A percentile compares a stretch with the other conserved stretches of the same genome.
These are phyloP conservation scores for Cercospora zeina DNA, from an alignment of 2,329 filamentous ascomycete species.

Conservation along the genomic window DNA sequence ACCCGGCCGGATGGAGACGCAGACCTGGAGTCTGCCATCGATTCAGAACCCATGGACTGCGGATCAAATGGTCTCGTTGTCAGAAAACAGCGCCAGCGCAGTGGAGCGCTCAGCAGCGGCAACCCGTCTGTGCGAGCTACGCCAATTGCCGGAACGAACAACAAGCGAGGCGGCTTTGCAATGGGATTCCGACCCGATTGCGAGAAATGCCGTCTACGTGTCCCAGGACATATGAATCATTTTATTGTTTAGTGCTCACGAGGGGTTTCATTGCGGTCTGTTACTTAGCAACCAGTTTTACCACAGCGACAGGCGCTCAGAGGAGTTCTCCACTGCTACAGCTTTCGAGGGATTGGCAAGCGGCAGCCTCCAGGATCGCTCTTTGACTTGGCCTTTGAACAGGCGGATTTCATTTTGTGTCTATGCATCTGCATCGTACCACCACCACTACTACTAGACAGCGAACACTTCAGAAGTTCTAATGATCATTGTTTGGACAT, in stretches of 20 bases:
- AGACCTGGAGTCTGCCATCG: conserved; percentile 25
- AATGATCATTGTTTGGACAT: background rate
- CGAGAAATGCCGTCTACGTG: conserved; percentile 50
- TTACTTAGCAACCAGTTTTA: conserved; percentile 9
- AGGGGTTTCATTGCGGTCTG: conserved; percentile 10
- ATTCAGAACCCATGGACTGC: conserved; percentile 30
- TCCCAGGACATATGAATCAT: conserved; percentile 55
- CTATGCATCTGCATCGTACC: conserved; percentile 3
- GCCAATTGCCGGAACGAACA: conserved; percentile 23
- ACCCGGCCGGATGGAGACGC: conserved; percentile 15
- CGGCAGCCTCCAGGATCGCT: conserved; percentile 16
- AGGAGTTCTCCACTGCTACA: conserved; percentile 18
- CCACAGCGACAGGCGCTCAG: conserved; percentile 27
- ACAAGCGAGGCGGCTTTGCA: conserved; percentile 44
- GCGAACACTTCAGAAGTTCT: conserved; percentile 3
- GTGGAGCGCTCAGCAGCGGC: conserved; percentile 40
- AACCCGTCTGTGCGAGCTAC: conserved; percentile 31
- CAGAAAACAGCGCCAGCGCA: conserved; percentile 40
- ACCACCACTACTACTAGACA: conserved; percentile 6
- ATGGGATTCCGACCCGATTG: conserved; percentile 55
- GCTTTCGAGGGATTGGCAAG: conserved; percentile 12
- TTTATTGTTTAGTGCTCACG: conserved; percentile 39
- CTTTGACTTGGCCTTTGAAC: background rate
- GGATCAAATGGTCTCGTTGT: conserved; percentile 33
- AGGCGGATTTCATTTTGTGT: conserved; percentile 3